These are phyloP conservation scores for Hypoxylon sp. DNA, from an alignment of 2,329 filamentous ascomycete species.

Conservation along the genomic window DNA sequence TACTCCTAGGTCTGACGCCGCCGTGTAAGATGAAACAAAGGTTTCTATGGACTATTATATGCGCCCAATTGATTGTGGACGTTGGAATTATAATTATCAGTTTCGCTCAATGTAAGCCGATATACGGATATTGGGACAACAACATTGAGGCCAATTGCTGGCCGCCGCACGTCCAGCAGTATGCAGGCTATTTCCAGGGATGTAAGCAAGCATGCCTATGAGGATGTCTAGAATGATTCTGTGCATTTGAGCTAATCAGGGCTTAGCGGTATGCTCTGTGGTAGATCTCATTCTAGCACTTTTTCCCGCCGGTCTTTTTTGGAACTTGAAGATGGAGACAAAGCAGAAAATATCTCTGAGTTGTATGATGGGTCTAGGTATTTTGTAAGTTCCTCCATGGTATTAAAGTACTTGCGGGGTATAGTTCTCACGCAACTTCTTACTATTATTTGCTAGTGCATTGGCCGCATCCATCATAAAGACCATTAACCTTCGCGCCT, in stretches of 20 bases:
- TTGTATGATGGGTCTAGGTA: constrained; percentile 37
- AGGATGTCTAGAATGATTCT: neutral
- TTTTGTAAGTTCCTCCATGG: constrained; percentile 29
- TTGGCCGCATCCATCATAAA: constrained; percentile 43
- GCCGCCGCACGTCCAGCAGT: constrained; percentile 32
- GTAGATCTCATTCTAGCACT: constrained; percentile 40
- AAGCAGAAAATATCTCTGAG: constrained; percentile 36
- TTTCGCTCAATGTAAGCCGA: constrained; percentile 39
- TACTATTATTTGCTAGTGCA: constrained; percentile 21
- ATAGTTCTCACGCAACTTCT: neutral
- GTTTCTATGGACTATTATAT: constrained; percentile 42
- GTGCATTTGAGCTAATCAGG: neutral
- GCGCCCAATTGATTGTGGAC: constrained; percentile 37
- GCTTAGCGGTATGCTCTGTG: constrained; percentile 34
- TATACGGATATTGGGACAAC: constrained; percentile 36
- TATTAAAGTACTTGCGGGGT: neutral
- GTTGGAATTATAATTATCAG: constrained; percentile 36
- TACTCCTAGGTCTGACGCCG: constrained; percentile 33
- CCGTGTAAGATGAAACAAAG: constrained; percentile 23
- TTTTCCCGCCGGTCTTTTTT: constrained; percentile 39
- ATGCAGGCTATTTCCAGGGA: constrained; percentile 39
- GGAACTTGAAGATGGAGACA: constrained; percentile 40
- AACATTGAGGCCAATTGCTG: constrained; percentile 29
- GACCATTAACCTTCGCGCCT: constrained; percentile 28
- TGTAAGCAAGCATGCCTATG: constrained; percentile 29